These are phyloP conservation scores for Monilinia fructigena DNA, from an alignment of 2,329 filamentous ascomycete species.

Conservation along the genomic window DNA sequence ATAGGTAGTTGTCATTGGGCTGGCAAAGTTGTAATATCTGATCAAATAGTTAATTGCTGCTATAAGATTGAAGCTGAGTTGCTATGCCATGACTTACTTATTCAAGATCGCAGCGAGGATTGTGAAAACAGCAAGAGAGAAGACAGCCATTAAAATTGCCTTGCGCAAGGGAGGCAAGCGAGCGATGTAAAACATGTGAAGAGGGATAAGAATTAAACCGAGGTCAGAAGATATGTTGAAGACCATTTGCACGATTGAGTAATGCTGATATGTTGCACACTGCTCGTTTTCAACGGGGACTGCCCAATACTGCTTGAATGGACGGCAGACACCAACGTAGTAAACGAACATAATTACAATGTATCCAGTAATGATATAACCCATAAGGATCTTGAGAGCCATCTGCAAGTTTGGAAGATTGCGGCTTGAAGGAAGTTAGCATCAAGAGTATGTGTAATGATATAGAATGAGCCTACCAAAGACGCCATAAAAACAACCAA, in stretches of 20 bases:
- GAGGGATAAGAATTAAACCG: constrained; percentile 54
- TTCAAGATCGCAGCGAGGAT: constrained; percentile 53
- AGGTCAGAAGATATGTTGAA: constrained; percentile 60
- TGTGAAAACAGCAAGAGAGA: constrained; percentile 52
- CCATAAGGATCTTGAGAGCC: constrained; percentile 48
- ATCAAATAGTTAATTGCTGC: not conserved
- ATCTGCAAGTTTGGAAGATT: constrained; percentile 30
- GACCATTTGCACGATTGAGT: constrained; percentile 55
- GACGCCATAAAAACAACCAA: constrained; percentile 45
- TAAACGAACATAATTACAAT: constrained; percentile 38
- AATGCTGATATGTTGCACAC: constrained; percentile 55
- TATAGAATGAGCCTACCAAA: constrained; percentile 26
- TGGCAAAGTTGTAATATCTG: constrained; percentile 33
- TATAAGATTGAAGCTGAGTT: not conserved
- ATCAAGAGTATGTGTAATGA: not conserved
- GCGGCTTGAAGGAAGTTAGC: constrained; percentile 21
- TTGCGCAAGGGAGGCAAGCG: constrained; percentile 45
- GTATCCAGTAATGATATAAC: constrained; percentile 49
- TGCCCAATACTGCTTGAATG: constrained; percentile 57
- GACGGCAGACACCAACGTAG: constrained; percentile 49
- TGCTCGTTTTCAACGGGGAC: constrained; percentile 47
- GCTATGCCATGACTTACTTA: constrained; percentile 39
- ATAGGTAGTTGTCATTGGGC: constrained; percentile 38
- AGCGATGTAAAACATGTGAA: constrained; percentile 43
- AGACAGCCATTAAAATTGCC: constrained; percentile 45